Percentiles rank a stretch among this genome's conserved stretches.
phyloP scores from a whole-genome alignment of 2,329 filamentous ascomycete genomes.

The Beauveria sp. region DNA sequence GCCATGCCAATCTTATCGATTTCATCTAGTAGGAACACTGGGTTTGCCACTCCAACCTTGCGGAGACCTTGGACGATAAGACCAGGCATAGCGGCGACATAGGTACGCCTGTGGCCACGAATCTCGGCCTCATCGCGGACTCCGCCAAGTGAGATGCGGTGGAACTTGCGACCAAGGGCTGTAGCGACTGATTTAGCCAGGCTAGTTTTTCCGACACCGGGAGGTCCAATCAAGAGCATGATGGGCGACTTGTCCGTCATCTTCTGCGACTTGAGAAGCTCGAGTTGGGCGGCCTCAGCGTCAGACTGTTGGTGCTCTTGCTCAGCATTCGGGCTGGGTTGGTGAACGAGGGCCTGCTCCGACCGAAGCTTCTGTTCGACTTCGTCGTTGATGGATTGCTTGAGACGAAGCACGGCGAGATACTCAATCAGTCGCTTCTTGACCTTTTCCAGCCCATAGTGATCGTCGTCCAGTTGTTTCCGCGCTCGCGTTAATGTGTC shows the following conservation, averaged over 20 bases:
- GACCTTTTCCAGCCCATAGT: slow-evolving; percentile 93
- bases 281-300: slow-evolving; percentile 52
- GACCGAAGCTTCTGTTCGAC: slow-evolving; percentile 71
- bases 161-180: slow-evolving; percentile 88
- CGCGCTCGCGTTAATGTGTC: slow-evolving; percentile 73
- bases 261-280: slow-evolving; percentile 70
- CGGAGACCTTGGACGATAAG: slow-evolving; percentile 87
- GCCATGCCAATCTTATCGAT: slow-evolving; percentile 93
- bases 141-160: slow-evolving; percentile 91
- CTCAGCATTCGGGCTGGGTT: slow-evolving; percentile 29
- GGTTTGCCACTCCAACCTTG: slow-evolving; percentile 92
- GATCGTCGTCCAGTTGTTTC: slow-evolving; percentile 89
- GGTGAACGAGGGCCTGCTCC: slow-evolving; percentile 40
- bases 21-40: slow-evolving; percentile 91
- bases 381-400: slow-evolving; percentile 80
- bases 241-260: slow-evolving; percentile 96
- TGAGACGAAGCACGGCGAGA: slow-evolving; percentile 88
- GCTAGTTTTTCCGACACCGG: slow-evolving; percentile 93
- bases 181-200: slow-evolving; percentile 88
- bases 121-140: slow-evolving; percentile 97
- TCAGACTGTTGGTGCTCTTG: slow-evolving; percentile 21
- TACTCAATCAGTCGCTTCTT: slow-evolving; percentile 96
- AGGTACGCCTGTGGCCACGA: slow-evolving; percentile 85
- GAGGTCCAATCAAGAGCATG: slow-evolving; percentile 83
- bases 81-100: slow-evolving; percentile 98